phyloP scores from a whole-genome alignment of 2,329 filamentous ascomycete genomes.

The Geosmithia putterillii region DNA sequence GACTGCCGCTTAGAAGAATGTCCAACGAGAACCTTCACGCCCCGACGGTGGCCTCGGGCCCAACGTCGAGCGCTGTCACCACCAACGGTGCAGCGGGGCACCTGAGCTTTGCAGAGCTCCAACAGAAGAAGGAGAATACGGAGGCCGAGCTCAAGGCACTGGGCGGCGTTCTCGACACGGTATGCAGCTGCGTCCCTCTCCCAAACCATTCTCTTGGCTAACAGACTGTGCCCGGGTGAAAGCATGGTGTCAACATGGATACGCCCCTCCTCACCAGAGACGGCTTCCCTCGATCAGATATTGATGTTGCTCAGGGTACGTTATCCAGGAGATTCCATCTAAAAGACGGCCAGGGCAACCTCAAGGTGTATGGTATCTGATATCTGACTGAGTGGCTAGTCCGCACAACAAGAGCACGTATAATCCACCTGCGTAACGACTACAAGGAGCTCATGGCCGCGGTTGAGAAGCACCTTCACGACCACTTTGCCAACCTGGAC shows the following conservation, averaged over 20 bases:
- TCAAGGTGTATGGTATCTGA: background rate
- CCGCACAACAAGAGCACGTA: constrained; percentile 81
- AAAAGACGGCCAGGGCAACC: no score
- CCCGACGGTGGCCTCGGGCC: constrained; percentile 58
- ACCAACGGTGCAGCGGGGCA: constrained; percentile 51
- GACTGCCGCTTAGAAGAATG: no score
- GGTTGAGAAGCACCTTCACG: constrained; percentile 79
- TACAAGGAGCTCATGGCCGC: constrained; percentile 78
- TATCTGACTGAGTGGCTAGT: constrained; percentile 36
- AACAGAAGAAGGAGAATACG: constrained; percentile 70
- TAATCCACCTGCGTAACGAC: constrained; percentile 84
- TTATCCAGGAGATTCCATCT: no score
- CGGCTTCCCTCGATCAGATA: constrained; percentile 83
- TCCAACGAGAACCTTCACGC: constrained; percentile 42
- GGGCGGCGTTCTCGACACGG: constrained; percentile 77
- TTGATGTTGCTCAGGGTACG: constrained; percentile 89
- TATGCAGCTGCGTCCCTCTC: constrained; percentile 28
- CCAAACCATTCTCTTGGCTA: background rate
- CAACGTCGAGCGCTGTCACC: constrained; percentile 43
- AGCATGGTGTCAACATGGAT: constrained; percentile 92
- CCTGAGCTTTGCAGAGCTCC: constrained; percentile 66
- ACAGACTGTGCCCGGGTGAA: constrained; percentile 10
- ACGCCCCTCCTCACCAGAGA: constrained; percentile 78
- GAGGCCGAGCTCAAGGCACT: constrained; percentile 82
- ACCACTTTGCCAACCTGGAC: constrained; percentile 60